Conservation (phyloP, 116 monocot genomes). For the Zostera marina region DNA sequence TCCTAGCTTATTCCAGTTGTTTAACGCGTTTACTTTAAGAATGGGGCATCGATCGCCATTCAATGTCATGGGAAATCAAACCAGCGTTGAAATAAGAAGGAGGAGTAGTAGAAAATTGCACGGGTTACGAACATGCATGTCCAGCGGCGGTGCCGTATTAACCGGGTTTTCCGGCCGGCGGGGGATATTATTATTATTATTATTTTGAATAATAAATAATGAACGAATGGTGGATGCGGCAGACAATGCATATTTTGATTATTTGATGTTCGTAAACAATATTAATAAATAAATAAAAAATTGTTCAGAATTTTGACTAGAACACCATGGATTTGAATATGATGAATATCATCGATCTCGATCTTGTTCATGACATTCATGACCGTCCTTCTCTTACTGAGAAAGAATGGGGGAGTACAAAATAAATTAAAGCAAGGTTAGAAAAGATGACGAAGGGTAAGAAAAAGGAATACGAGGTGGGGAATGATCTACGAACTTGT, state of each 20-base stretch:
- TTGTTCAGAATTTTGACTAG: too few relatives aligned
- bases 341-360: too few relatives aligned
- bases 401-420: not conserved
- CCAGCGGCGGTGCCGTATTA: conserved; percentile 1
- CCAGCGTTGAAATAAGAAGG: not conserved
- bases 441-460: not conserved
- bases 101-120: not conserved
- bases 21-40: too few relatives aligned
- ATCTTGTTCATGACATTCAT: too few relatives aligned
- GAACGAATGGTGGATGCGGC: too few relatives aligned
- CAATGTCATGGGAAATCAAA: not conserved
- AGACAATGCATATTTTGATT: too few relatives aligned
- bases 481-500: conserved; percentile 2
- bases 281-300: too few relatives aligned
- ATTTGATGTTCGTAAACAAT: too few relatives aligned
- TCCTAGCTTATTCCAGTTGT: not conserved
- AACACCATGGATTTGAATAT: too few relatives aligned
- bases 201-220: not conserved
- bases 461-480: conserved; percentile 5
- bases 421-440: not conserved
- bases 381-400: too few relatives aligned
- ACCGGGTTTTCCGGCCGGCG: not conserved
- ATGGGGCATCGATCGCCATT: not conserved
- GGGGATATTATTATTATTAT: too few relatives aligned
- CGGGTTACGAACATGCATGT: not conserved